Percentiles rank a stretch among this genome's conserved stretches.
phyloP scores from a whole-genome alignment of 495 filamentous ascomycete genomes.

The Chaetomium fimeti region DNA sequence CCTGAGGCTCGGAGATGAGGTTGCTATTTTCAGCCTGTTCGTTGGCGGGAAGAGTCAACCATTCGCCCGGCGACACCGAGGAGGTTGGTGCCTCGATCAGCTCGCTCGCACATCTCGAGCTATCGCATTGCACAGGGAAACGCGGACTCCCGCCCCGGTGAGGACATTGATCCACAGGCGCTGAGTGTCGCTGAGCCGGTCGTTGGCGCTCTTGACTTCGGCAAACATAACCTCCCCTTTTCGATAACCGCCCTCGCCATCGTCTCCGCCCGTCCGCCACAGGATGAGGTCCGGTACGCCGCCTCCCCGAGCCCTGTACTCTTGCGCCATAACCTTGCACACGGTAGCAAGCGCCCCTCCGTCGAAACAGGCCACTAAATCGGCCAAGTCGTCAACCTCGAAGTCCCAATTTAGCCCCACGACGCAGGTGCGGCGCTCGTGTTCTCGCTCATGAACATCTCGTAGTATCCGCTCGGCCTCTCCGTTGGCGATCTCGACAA shows the following conservation, averaged over 20 bases:
- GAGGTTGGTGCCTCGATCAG: conserved; percentile 14
- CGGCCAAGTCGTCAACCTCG: conserved; percentile 71
- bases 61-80: conserved; percentile 3
- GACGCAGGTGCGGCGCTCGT: conserved; percentile 71
- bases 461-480: conserved; percentile 64
- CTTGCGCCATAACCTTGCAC: conserved; percentile 92
- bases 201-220: conserved; percentile 94
- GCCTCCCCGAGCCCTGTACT: conserved; percentile 81
- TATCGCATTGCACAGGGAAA: conserved; percentile 86
- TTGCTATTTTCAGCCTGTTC: conserved; percentile 23
- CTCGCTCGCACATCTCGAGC: conserved; percentile 62
- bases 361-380: conserved; percentile 76
- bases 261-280: conserved; percentile 56
- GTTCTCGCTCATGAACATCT: conserved; percentile 62
- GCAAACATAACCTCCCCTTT: conserved; percentile 71
- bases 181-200: conserved; percentile 94
- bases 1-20: conserved; percentile 8
- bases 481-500: conserved; percentile 82
- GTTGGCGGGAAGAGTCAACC: neutral
- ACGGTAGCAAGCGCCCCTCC: conserved; percentile 76
- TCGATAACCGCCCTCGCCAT: conserved; percentile 8
- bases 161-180: conserved; percentile 95
- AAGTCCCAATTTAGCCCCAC: conserved; percentile 92
- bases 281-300: conserved; percentile 93
- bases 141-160: conserved; percentile 73